phyloP scores from a whole-genome alignment of 371 early-diverging fungal genomes.

The Syncephalastrum monosporum region DNA sequence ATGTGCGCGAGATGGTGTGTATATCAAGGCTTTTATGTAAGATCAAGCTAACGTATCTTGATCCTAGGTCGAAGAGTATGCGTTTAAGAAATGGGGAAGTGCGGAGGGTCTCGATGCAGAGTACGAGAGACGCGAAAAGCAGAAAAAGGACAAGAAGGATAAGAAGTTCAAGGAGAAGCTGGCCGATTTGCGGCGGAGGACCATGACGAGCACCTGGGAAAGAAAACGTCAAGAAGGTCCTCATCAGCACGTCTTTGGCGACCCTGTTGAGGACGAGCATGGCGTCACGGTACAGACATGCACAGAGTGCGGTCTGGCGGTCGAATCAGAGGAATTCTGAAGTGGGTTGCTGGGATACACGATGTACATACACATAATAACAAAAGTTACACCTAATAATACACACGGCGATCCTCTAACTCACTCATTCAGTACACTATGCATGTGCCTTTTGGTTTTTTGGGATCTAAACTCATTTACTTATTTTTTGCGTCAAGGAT shows the following conservation, averaged over 20 bases:
- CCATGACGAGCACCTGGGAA: constrained; percentile 80
- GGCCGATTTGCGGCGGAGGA: constrained; percentile 77
- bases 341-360: neutral
- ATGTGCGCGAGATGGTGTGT: constrained; percentile 76
- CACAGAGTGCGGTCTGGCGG: constrained; percentile 65
- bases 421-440: too few species aligned
- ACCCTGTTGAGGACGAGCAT: constrained; percentile 43
- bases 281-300: constrained; percentile 61
- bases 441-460: too few species aligned
- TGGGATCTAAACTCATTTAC: too few species aligned
- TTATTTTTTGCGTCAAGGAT: too few species aligned
- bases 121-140: constrained; percentile 80
- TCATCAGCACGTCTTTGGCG: constrained; percentile 76
- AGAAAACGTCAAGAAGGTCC: constrained; percentile 58
- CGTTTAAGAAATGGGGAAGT: constrained; percentile 91
- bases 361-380: neutral
- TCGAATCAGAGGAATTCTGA: constrained; percentile 76
- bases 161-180: constrained; percentile 82
- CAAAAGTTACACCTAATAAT: too few species aligned
- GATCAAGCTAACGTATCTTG: neutral
- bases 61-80: constrained; percentile 82
- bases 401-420: too few species aligned
- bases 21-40: neutral
- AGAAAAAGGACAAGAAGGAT: constrained; percentile 81
- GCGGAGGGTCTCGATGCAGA: constrained; percentile 86